Percentiles rank a stretch among this genome's conserved stretches.
These are phyloP conservation scores for Primulina eburnea DNA, from an alignment of 257 asterid genomes.

Conservation along the genomic window DNA sequence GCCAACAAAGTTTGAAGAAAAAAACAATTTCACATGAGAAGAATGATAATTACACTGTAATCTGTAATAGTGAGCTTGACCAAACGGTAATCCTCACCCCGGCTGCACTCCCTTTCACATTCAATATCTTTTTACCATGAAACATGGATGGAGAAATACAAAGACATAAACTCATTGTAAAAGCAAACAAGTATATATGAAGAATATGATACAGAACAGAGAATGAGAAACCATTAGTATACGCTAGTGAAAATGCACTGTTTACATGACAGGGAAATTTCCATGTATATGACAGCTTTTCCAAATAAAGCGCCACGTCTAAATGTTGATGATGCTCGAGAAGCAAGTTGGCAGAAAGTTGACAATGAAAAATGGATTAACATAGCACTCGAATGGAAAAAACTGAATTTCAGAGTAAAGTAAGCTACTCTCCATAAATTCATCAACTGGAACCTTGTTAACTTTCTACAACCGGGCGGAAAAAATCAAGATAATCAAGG, in stretches of 20 bases:
- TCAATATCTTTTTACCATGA: conserved; percentile 53
- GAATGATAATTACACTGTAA: conserved; percentile 47
- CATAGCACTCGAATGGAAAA: background rate
- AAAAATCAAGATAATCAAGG: background rate
- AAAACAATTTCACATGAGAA: background rate
- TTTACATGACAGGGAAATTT: background rate
- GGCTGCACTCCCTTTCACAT: conserved; percentile 98
- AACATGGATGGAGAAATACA: background rate
- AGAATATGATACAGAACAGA: background rate
- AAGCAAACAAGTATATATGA: too few species aligned
- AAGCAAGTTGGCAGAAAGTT: background rate
- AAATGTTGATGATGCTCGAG: background rate
- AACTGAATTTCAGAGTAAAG: too few species aligned
- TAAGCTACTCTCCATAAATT: background rate
- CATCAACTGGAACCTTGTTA: background rate
- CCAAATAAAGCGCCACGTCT: background rate
- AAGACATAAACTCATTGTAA: conserved; percentile 16
- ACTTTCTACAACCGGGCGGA: background rate
- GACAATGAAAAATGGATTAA: too few species aligned
- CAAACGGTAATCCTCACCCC: conserved; percentile 95
- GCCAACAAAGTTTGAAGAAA: background rate
- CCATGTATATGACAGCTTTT: background rate
- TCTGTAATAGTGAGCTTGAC: conserved; percentile 85
- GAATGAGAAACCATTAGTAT: background rate
- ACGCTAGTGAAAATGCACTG: background rate